Evolutionary conservation across 306 rosid species (phyloP).

Genomic region (Cicer pinnatifidum): DNA sequence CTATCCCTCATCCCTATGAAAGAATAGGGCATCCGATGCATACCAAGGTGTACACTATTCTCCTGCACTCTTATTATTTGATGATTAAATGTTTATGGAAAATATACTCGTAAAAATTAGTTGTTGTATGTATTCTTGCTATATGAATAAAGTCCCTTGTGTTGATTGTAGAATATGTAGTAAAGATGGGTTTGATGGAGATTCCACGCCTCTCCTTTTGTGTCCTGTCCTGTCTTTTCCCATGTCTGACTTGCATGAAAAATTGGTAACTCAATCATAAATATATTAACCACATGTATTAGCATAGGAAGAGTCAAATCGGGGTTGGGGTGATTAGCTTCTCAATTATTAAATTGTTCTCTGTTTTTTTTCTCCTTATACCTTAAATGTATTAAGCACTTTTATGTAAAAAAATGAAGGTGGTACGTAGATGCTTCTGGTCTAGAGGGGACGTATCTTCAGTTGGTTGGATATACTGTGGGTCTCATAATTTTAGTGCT

Average conservation of each 20-base stretch:
- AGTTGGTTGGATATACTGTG: constrained; percentile 81
- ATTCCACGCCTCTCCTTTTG: neutral
- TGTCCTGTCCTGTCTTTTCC: neutral
- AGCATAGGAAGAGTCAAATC: neutral
- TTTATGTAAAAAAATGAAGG: constrained; percentile 47
- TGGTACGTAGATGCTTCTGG: constrained; percentile 69
- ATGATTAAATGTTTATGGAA: constrained; percentile 30
- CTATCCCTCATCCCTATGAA: constrained; percentile 65
- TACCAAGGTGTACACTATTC: constrained; percentile 55
- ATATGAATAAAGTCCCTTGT: constrained; percentile 24
- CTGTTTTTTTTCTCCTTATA: neutral
- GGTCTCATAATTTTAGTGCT: constrained; percentile 88
- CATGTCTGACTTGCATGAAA: constrained; percentile 4
- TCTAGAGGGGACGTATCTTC: constrained; percentile 55
- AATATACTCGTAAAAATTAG: neutral
- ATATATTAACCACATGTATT: too few species aligned
- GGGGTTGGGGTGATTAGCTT: constrained; percentile 38
- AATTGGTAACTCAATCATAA: neutral
- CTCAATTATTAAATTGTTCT: neutral
- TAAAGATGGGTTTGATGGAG: constrained; percentile 15
- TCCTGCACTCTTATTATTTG: neutral
- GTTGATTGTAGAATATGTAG: neutral
- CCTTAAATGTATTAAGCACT: constrained; percentile 1
- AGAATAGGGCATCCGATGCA: constrained; percentile 87
- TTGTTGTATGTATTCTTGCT: constrained; percentile 31